Evolutionary conservation across 129 eudicot species (phyloP).

Genomic region (Helianthus annuus): DNA sequence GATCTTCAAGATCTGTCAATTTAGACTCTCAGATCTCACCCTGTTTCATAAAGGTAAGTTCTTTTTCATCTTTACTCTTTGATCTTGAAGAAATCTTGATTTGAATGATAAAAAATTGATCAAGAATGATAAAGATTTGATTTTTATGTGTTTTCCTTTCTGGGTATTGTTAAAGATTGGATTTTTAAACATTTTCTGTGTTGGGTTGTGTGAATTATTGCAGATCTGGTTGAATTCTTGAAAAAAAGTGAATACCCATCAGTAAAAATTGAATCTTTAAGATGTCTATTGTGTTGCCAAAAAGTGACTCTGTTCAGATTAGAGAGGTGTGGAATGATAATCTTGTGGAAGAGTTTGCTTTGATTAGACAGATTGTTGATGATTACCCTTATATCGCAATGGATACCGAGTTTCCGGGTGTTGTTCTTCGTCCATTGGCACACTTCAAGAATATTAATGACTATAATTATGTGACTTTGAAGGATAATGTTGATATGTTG

Average conservation of each 20-base stretch:
- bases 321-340: conserved; percentile 68
- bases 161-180: conserved; percentile 19
- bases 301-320: conserved; percentile 39
- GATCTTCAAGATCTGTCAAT: conserved; percentile 45
- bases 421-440: conserved; percentile 59
- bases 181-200: not conserved
- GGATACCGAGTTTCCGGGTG: conserved; percentile 83
- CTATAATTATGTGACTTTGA: conserved; percentile 65
- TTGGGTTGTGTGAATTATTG: conserved; percentile 28
- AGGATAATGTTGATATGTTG: conserved; percentile 75
- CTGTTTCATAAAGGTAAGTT: conserved; percentile 22
- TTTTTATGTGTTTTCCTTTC: conserved; percentile 12
- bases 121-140: conserved; percentile 6
- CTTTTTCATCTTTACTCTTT: not conserved
- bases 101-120: not conserved
- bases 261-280: conserved; percentile 30
- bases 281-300: conserved; percentile 42
- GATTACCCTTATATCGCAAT: conserved; percentile 63
- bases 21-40: conserved; percentile 27
- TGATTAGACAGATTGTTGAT: conserved; percentile 54
- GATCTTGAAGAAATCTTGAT: conserved; percentile 15
- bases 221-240: conserved; percentile 49
- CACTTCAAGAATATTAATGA: conserved; percentile 63
- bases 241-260: conserved; percentile 25
- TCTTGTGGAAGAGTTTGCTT: conserved; percentile 62